Percentiles rank a stretch among this genome's conserved stretches.
phyloP scores from a whole-genome alignment of 1,139 yeast species.

The Pichia sp. region DNA sequence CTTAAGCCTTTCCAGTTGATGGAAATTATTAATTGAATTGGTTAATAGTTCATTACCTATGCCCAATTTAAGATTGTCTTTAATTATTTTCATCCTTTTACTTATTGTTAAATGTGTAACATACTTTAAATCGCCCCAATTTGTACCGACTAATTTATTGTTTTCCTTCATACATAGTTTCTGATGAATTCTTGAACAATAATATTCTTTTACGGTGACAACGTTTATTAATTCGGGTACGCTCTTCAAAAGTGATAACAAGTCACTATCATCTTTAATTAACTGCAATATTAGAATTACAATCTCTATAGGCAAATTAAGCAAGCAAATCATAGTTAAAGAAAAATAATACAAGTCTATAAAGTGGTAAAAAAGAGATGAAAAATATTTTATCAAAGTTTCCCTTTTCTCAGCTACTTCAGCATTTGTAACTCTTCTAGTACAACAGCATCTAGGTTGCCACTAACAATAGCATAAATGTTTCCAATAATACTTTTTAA shows the following conservation, averaged over 20 bases:
- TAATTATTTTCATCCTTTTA: neutral
- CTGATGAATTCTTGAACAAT: neutral
- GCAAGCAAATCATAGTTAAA: slow-evolving; percentile 3
- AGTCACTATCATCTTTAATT: neutral
- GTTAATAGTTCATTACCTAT: neutral
- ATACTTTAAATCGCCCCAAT: neutral
- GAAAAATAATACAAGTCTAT: neutral
- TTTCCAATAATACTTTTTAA: slow-evolving; percentile 7
- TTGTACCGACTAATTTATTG: neutral
- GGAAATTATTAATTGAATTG: neutral
- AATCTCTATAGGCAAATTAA: slow-evolving; percentile 1
- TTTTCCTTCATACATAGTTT: neutral
- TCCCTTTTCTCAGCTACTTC: neutral
- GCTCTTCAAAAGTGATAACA: neutral
- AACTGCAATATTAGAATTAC: neutral
- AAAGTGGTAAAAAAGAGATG: neutral
- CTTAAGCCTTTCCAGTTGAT: neutral
- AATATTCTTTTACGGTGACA: neutral
- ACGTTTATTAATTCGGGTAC: neutral
- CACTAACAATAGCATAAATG: slow-evolving; percentile 1
- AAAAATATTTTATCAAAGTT: neutral
- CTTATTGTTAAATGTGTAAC: neutral
- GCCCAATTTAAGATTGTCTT: neutral
- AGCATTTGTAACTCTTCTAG: slow-evolving; percentile 4
- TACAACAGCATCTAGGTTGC: neutral